Conservation (phyloP, 257 asterid genomes). For the Ehretia macrophylla region DNA sequence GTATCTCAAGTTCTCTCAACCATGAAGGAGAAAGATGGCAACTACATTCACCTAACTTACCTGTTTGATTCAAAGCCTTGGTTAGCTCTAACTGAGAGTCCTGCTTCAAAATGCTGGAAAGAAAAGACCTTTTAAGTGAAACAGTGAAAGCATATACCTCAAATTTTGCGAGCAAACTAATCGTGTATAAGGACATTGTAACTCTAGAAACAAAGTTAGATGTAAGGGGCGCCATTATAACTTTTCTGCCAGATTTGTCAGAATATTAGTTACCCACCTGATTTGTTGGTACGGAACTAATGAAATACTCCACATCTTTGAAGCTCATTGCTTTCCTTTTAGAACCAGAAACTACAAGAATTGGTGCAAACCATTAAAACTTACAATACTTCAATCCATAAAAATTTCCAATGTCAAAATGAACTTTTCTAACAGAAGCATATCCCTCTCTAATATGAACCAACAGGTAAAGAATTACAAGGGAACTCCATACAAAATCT, state of each 20-base stretch:
- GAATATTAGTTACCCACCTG: slow-evolving; percentile 43
- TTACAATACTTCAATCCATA: background rate
- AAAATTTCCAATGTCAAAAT: background rate
- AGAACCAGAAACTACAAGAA: slow-evolving; percentile 58
- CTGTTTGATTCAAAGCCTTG: slow-evolving; percentile 74
- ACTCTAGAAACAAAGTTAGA: background rate
- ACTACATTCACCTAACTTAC: slow-evolving; percentile 24
- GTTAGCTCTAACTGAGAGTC: slow-evolving; percentile 68
- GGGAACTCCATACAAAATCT: no score
- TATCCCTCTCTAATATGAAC: no score
- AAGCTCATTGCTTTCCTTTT: slow-evolving; percentile 75
- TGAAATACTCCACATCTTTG: slow-evolving; percentile 88
- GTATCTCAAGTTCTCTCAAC: no score
- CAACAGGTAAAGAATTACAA: no score
- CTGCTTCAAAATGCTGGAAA: slow-evolving; percentile 96
- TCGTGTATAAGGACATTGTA: background rate
- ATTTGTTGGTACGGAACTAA: slow-evolving; percentile 87
- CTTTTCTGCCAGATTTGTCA: background rate
- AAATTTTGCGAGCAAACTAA: background rate
- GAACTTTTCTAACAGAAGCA: background rate
- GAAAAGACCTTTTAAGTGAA: background rate
- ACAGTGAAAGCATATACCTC: background rate
- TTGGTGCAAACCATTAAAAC: background rate
- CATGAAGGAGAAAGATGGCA: background rate
- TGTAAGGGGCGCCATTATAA: background rate